Evolutionary conservation across 2,329 filamentous ascomycete genomes (phyloP).

Genomic region (Neophaeococcomyces mojaviensis): DNA sequence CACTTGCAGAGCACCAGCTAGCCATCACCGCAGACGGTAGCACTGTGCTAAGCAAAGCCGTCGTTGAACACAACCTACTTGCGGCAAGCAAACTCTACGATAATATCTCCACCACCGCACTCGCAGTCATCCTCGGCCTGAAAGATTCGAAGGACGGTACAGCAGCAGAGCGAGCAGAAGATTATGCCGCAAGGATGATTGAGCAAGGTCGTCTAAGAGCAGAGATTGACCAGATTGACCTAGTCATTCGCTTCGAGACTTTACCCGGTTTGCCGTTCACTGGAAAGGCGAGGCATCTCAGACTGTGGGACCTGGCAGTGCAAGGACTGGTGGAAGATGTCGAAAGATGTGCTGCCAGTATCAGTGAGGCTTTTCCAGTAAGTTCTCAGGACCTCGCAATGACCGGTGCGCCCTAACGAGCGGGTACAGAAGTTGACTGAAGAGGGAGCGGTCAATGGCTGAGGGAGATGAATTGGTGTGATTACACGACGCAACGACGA

Average conservation of each 20-base stretch:
- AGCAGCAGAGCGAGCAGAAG: constrained; percentile 69
- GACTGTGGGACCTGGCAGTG: constrained; percentile 84
- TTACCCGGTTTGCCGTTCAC: constrained; percentile 60
- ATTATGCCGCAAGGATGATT: constrained; percentile 89
- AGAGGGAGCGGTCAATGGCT: constrained; percentile 4
- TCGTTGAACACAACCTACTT: constrained; percentile 92
- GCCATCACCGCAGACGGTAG: constrained; percentile 83
- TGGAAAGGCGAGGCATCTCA: constrained; percentile 61
- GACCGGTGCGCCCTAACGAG: constrained; percentile 6
- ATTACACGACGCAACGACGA: neutral
- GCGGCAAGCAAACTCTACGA: constrained; percentile 72
- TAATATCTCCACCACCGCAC: constrained; percentile 67
- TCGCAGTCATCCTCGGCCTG: constrained; percentile 71
- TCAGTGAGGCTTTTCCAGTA: constrained; percentile 75
- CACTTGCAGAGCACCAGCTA: constrained; percentile 78
- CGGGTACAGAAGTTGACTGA: constrained; percentile 13
- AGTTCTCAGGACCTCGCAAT: constrained; percentile 24
- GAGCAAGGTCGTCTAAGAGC: constrained; percentile 84
- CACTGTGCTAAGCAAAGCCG: constrained; percentile 85
- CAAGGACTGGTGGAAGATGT: constrained; percentile 81
- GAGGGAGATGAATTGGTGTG: neutral
- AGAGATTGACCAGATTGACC: constrained; percentile 87
- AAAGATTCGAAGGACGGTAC: constrained; percentile 40
- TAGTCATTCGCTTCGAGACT: constrained; percentile 78
- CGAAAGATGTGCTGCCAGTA: constrained; percentile 71